Evolutionary conservation across 345 rosid genomes (phyloP), one percentile per base, ranked within the genome.

Genomic region (Acer negundo): DNA sequence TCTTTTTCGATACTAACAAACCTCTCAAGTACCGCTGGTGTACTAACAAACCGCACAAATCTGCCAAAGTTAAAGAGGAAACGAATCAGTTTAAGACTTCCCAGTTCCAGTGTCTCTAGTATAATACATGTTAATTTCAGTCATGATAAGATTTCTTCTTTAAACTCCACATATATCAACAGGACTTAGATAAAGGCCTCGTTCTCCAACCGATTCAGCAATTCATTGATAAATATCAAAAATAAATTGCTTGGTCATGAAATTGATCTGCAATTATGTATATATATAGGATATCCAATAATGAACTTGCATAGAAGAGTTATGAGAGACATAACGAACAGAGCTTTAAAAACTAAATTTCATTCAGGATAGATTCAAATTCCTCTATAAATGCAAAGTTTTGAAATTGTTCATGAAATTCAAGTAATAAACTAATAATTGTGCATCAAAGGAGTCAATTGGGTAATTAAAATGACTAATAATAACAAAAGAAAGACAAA

Each of bases 1-100:
- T 94, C 97, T 44, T 78, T 89, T 83, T 94, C 98, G 38, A 94
- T 46, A 47, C 69, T 76, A 62, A 89, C 92, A 72, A 94, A 92
- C 79, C 98, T 85, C 86, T 92, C 98, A n/a, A 94, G 93, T 68
- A 92, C 89, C 22, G 93, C 96, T 15, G 98, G 98, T 38, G 97
- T 91, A 78, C 89, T 87, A 70, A 92, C 97, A 40, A 94, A 94
- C 46, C 92, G 87, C 70, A 94, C 96, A 86, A 94, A 94, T 85
- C 96, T 94, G 87, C 46, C 26, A 75, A 47, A 23, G 4, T 24
- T 56, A 40, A n/a, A 42, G 62, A 47, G 70, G 69, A 38, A 6
- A 53, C 1, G 15, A 46, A 46, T 9, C 15, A 42, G 46, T 42
- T 35, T 35, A 42, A 42, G 46, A 42, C 46, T 42, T 35, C 38